Base-by-base conservation (phyloP, 139 green algal genomes). In the Haematococcus sp. region DNA sequence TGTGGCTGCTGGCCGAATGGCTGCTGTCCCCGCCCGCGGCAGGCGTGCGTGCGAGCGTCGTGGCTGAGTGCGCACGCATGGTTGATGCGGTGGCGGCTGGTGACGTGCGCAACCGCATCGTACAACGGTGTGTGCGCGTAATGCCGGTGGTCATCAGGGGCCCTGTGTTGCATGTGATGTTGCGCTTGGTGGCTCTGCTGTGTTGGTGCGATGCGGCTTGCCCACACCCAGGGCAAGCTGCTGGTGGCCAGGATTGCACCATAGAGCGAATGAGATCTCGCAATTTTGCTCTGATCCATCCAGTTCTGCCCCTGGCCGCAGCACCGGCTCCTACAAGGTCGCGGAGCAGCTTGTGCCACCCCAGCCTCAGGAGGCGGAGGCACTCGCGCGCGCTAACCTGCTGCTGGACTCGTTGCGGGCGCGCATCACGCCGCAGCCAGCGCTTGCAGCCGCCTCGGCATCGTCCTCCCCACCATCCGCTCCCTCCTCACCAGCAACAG, bases 1-100 rank as follows among this genome's bases (percentile, higher is more conserved):
- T 97, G 19, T 98, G 93, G 93, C 81, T 94, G 65, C 84, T 97
- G 65, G 84, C 84, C 0, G 84, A 93, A 58, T 97, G 89, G 89
- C 65, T 97, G 51, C 68, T 94, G 68, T 80, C 78, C 2, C 83
- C 87, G 4, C 51, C 67, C 15, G 87, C 86, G 1, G 67, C 51
- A 0, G 67, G 72, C 11, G 59, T 95, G 31, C 66, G 90, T 3
- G 70, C 75, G 34, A 81, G 80, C 13, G 59, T 96, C n/a, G 87
- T 84, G 23, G 68, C 55, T n/a, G 91, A 97, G 81, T 44, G 93
- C 9, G 86, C 85, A 1, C 78, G 82, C 2, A 86, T 96, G 59
- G 46, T 96, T 13, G 91, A 96, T 46, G 86, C 88, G 15, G 55
- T 75, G 35, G 86, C 84, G 20, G 87, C 87, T 19, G 75, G 61